Evolutionary conservation across 2,329 filamentous ascomycete genomes (phyloP), one percentile per base, ranked within the genome.

Genomic region (Mycosphaerella sp.): DNA sequence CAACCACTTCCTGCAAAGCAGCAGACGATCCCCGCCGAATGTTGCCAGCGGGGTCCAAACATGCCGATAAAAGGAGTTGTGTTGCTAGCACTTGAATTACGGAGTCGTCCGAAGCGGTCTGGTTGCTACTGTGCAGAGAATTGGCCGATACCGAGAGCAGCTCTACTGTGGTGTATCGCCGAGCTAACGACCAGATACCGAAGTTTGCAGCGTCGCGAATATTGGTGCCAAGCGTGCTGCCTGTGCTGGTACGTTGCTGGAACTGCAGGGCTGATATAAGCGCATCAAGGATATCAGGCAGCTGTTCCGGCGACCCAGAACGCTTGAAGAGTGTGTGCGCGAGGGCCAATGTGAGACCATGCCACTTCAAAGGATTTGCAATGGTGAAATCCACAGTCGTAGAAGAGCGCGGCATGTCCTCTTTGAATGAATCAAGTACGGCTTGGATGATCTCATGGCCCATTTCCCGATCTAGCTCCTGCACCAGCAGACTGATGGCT

Each of bases 161-260:
- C 69, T 97, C 92, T 0, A 75, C 67, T 0, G 90, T 95, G 1
- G 82, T 84, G 64, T 97, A 98, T 51, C 92, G 85, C 52, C 93
- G 81, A 21, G 92, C 89, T 6, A 97, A 70, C 1, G 91, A 87
- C 93, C 93, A 98, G 23, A 97, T 85, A 6, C 93, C 93, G 68
- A 97, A 98, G 68, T 91, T 96, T 2, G 93, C 89, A 10, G 93
- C 92, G 73, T 98, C 93, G 45, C 93, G 83, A 12, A 98, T 91
- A 62, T 95, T 95, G 1, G 88, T 86, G 1, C 93, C 93, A 9
- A 92, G 78, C 2, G 89, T 91, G 10, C 80, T 83, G n/a, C 93
- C 92, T 2, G 89, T 89, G 0, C 89, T 81, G 44, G 86, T 87
- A 55, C 91, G 81, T 65, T 95, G 89, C 70, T 98, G 91, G 66